phyloP scores from a whole-genome alignment of 2,329 filamentous ascomycete species.

The Nannizzia gypsea region DNA sequence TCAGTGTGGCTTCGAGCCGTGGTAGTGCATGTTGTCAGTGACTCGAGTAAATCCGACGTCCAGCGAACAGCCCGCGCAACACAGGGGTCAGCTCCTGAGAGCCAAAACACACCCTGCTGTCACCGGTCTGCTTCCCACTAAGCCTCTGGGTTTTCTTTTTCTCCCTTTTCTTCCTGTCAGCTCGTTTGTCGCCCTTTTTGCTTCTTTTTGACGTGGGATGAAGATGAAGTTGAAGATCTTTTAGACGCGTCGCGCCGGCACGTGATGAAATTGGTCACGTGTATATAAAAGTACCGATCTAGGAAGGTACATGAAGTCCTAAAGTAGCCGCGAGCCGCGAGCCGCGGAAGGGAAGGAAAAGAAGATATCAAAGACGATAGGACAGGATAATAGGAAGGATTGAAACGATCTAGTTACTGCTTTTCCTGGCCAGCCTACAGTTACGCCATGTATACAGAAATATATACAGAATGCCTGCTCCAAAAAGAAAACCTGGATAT shows the following conservation, averaged over 20 bases:
- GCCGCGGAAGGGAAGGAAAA: too few species aligned
- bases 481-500: not conserved
- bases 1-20: not conserved
- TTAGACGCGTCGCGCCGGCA: slow-evolving; percentile 5
- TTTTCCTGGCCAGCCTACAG: slow-evolving; percentile 1
- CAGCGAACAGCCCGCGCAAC: not conserved
- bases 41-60: not conserved
- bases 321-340: too few species aligned
- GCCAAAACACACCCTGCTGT: not conserved
- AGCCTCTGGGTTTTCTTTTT: not conserved
- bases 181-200: not conserved
- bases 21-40: not conserved
- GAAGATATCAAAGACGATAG: not conserved
- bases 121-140: not conserved
- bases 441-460: not conserved
- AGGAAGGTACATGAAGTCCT: not conserved
- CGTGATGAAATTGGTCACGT: slow-evolving; percentile 5
- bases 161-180: not conserved
- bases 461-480: not conserved
- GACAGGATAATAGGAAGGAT: not conserved
- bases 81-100: not conserved
- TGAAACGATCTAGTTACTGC: not conserved
- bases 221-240: not conserved
- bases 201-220: slow-evolving; percentile 3
- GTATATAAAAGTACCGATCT: not conserved